Percentiles rank a stretch among this genome's conserved stretches.
Evolutionary conservation across 371 early-diverging fungal genomes (phyloP).

Genomic region (Smittium culicis): DNA sequence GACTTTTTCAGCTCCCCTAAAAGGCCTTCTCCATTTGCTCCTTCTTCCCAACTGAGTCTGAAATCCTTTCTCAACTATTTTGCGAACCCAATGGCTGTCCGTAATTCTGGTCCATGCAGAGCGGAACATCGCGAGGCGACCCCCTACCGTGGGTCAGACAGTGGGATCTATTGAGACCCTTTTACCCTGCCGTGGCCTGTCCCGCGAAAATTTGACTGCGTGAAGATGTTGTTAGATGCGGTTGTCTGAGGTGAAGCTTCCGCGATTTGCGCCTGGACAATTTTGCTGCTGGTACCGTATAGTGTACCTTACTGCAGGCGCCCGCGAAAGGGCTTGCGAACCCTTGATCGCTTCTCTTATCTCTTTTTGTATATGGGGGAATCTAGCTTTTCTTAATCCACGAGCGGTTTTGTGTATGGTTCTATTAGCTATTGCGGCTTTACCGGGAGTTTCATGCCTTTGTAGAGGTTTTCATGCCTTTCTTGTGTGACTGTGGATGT

Average conservation of each 20-base stretch:
- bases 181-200: background rate
- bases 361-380: background rate
- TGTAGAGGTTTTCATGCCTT: background rate
- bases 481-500: background rate
- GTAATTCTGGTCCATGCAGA: background rate
- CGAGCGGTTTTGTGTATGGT: background rate
- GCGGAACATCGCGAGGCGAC: background rate
- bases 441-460: background rate
- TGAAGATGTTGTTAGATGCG: background rate
- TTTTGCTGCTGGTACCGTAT: background rate
- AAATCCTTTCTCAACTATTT: background rate
- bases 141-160: background rate
- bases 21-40: background rate
- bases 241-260: background rate
- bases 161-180: background rate
- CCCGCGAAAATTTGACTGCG: background rate
- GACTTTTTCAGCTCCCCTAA: background rate
- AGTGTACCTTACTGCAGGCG: background rate
- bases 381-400: background rate
- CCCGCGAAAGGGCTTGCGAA: background rate
- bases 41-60: background rate
- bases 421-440: background rate
- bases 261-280: background rate
- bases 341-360: background rate
- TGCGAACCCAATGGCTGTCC: background rate